phyloP scores from a whole-genome alignment of 805 yeast species.

The Deakozyma indianensis region DNA sequence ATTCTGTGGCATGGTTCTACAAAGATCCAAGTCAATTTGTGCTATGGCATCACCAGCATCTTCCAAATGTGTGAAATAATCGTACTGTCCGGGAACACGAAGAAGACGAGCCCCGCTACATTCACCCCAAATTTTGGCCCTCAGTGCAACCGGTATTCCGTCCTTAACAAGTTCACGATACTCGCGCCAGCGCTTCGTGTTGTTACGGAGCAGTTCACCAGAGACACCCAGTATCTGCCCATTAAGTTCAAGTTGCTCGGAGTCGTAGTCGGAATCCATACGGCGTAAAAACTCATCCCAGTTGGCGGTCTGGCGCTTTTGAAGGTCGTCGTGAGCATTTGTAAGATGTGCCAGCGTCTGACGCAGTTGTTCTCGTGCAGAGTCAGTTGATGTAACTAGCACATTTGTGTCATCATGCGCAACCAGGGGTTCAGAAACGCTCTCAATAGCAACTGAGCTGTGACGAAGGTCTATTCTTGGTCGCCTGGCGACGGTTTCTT shows the following conservation, averaged over 20 bases:
- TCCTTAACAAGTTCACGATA: conserved; percentile 24
- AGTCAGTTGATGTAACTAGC: neutral
- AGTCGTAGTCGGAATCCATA: conserved; percentile 16
- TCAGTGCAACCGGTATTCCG: conserved; percentile 36
- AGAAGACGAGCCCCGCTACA: conserved; percentile 34
- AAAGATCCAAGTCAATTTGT: conserved; percentile 39
- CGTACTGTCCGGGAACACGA: conserved; percentile 34
- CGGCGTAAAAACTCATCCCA: conserved; percentile 34
- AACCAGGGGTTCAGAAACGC: conserved; percentile 5
- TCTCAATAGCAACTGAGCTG: neutral
- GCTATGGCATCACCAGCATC: conserved; percentile 23
- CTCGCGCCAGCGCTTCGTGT: conserved; percentile 16
- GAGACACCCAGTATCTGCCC: conserved; percentile 5
- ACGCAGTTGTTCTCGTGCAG: neutral
- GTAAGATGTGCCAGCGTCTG: conserved; percentile 24
- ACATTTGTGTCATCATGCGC: conserved; percentile 13
- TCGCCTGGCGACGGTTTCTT: neutral
- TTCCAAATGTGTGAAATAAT: conserved; percentile 14
- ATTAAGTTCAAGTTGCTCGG: conserved; percentile 12
- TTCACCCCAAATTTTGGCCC: conserved; percentile 38
- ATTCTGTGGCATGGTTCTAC: conserved; percentile 41
- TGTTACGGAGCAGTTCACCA: conserved; percentile 25
- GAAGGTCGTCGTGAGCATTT: conserved; percentile 30
- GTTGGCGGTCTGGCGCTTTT: conserved; percentile 23
- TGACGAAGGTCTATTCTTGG: conserved; percentile 1